These are phyloP conservation scores for Nadsonia starkeyi-henricii DNA, from an alignment of 1,139 yeast genomes.

Conservation along the genomic window DNA sequence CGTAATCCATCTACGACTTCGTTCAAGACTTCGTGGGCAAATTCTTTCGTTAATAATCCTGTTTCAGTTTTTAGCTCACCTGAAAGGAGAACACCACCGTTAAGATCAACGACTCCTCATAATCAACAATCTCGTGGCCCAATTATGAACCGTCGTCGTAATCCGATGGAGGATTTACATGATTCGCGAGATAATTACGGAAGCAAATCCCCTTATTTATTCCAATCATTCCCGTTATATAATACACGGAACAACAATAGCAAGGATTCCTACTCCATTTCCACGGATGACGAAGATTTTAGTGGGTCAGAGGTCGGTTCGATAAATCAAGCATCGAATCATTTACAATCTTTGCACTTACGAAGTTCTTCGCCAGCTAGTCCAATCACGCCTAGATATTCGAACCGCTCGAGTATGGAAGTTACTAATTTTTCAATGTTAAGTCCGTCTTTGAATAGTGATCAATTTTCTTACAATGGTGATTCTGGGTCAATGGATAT, in stretches of 20 bases:
- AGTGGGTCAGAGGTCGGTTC: not conserved
- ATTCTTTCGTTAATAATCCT: slow-evolving; percentile 18
- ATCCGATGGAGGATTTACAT: not conserved
- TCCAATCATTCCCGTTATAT: not conserved
- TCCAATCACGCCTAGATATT: not conserved
- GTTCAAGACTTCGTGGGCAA: slow-evolving; percentile 54
- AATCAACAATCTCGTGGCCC: not conserved
- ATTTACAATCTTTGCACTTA: not conserved
- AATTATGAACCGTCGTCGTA: not conserved
- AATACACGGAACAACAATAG: not conserved
- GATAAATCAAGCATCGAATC: not conserved
- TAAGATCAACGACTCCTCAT: not conserved
- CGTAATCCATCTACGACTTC: slow-evolving; percentile 64
- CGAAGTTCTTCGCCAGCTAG: not conserved
- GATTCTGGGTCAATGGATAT: not conserved
- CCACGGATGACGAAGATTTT: not conserved
- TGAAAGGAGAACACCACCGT: not conserved
- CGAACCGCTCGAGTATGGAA: not conserved
- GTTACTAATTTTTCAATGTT: not conserved
- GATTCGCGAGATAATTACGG: not conserved
- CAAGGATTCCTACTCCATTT: not conserved
- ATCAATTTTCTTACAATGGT: slow-evolving; percentile 1
- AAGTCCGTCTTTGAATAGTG: not conserved
- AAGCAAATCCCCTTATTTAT: not conserved
- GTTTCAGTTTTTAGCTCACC: not conserved